Evolutionary conservation across 345 rosid genomes (phyloP).

Genomic region (Crucihimalaya himalaica): DNA sequence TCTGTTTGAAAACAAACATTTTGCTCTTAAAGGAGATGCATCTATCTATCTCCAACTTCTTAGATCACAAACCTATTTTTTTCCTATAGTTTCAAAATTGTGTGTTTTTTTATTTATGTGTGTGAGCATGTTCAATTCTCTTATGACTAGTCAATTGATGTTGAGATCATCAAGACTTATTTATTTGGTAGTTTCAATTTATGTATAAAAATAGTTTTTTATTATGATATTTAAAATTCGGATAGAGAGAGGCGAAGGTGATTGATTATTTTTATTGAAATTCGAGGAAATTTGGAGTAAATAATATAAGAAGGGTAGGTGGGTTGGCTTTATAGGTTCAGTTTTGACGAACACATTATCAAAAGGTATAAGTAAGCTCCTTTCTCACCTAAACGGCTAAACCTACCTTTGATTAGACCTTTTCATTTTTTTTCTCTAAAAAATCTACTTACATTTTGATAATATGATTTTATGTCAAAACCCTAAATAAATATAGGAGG

Average conservation of each 20-base stretch:
- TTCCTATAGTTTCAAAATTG: too few species aligned
- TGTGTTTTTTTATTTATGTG: not conserved
- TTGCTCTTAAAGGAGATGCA: constrained; percentile 12
- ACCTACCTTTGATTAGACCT: constrained; percentile 30
- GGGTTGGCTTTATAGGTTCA: constrained; percentile 31
- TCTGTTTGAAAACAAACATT: constrained; percentile 23
- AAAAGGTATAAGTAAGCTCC: constrained; percentile 29
- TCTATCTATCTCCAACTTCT: constrained; percentile 18
- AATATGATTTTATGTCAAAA: not conserved
- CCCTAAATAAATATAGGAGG: not conserved
- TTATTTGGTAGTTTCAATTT: not conserved
- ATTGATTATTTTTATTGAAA: not conserved
- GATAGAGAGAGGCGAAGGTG: not conserved
- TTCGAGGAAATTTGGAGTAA: constrained; percentile 3
- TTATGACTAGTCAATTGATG: constrained; percentile 24
- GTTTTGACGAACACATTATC: constrained; percentile 36
- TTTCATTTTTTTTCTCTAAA: not conserved
- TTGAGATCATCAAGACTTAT: constrained; percentile 11
- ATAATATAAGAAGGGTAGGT: constrained; percentile 7
- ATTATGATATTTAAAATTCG: not conserved
- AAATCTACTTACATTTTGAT: not conserved
- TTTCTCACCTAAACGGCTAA: constrained; percentile 38
- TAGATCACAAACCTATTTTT: not conserved
- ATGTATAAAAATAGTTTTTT: not conserved
- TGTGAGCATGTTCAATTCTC: not conserved